Evolutionary conservation across 257 asterid species (phyloP), one percentile per base, ranked within the genome.

Genomic region (Mentha longifolia): DNA sequence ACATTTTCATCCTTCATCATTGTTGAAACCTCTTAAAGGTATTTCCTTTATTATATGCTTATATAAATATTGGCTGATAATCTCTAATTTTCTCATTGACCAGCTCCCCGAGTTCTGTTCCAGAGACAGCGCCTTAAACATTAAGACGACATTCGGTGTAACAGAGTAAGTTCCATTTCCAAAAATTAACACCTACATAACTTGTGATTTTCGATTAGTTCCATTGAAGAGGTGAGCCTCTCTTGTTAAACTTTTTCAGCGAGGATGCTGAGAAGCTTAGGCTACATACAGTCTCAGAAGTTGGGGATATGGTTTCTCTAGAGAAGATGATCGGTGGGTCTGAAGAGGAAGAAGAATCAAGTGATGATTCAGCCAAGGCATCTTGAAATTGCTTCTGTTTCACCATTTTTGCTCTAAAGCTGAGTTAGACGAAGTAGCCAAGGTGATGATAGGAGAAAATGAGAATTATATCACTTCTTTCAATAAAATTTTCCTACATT

Each of bases 241-340:
- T 42, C 59, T 58, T 35, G 4, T 68, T 66, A 33, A 57, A 33
- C 12, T 7, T 64, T 62, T 66, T 14, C 92, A 94, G 99, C 73
- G 98, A 89, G 81, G 99, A 94, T 82, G 96, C 98, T 3, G 97
- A 88, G 83, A 88, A 89, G 84, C 92, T 94, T 51, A 86, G 99
- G 75, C 80, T 88, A 66, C 96, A 89, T 74, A 81, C 95, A 11
- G 73, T 83, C 68, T 84, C 99, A 55, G 99, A 91, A 78, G 84
- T 79, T 8, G 98, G 96, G 69, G 90, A 84, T 72, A 11, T 94
- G 83, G 90, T 76, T 51, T 85, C 97, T 5, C 82, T 94, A 43
- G 98, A 89, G 75, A 89, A 90, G 84, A 88, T 91, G 99, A 80
- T 88, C 60, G 89, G 81, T 57, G 81, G 75, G 39, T 84, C 97